Base-by-base conservation (phyloP, 208 protist genomes). In the Naegleria gruberi region DNA sequence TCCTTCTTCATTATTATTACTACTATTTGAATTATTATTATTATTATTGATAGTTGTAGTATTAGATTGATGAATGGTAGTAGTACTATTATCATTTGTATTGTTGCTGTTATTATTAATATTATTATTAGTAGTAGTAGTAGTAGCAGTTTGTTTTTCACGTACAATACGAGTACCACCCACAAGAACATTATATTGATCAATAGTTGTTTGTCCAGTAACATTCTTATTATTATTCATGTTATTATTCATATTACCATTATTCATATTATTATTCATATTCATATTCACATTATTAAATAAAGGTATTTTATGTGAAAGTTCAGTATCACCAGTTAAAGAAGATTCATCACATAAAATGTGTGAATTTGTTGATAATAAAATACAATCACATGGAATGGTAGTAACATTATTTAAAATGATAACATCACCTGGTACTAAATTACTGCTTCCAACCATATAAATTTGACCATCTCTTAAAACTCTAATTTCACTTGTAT, bases 401-500 rank as follows among this genome's bases (percentile, higher is more conserved):
- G 43, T 87, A 12, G 17, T 46, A 23, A 30, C 34, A 42, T 34
- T 17, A 45, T 45, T 87, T 37, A 87, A 42, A 57, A 44, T 10
- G 55, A 87, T 40, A 12, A 87, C 30, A 87, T 87, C 83, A 44
- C 83, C 83, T 47, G 83, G 83, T 55, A 87, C 83, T 41, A 87
- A 37, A 42, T 34, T 41, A n/a, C 43, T 8, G 7, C 43, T 44
- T 41, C 83, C 83, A 55, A 87, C 83, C 41, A 87, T 87, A 10
- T 87, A 55, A 37, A 23, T 44, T 55, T 55, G n/a, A 37, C 26
- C 12, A 55, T 87, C 83, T 87, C 83, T 46, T 30, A 87, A 42
- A 8, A 87, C 83, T 40, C 43, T 87, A 12, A 87, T 41, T 41
- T 87, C 41, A 55, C 41, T 77, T 77, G 65, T 77, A 8, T 77